Percentiles rank a stretch among this genome's conserved stretches.
Conservation (phyloP, 345 rosid genomes). For the Sisymbrium altissimum region DNA sequence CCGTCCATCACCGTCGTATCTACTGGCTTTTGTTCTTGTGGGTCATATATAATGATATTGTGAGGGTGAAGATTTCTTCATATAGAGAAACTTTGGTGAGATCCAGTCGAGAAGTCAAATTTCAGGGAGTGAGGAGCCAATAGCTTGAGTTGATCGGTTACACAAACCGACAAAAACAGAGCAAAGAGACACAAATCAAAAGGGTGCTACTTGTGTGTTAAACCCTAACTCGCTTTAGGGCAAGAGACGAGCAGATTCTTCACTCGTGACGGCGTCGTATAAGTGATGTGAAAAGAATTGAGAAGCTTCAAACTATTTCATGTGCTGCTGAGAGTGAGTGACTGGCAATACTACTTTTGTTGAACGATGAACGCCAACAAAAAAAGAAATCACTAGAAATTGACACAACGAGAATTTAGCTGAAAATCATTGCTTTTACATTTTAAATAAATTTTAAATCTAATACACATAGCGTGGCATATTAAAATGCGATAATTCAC, state of each 20-base stretch:
- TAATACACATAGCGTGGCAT: neutral
- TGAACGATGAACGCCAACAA: constrained; percentile 15
- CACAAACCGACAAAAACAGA: constrained; percentile 35
- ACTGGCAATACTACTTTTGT: constrained; percentile 21
- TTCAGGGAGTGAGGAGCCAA: constrained; percentile 31
- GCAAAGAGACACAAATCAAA: constrained; percentile 29
- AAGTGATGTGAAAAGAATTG: neutral
- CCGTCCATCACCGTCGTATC: constrained; percentile 38
- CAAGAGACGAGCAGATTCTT: constrained; percentile 23
- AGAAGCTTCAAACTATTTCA: constrained; percentile 25
- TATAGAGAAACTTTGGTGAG: constrained; percentile 15
- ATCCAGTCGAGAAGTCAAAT: constrained; percentile 30
- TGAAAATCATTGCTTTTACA: constrained; percentile 10
- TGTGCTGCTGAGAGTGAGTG: constrained; percentile 13
- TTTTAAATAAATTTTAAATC: neutral
- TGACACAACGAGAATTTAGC: constrained; percentile 18
- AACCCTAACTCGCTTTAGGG: constrained; percentile 38
- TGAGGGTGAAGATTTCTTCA: constrained; percentile 14
- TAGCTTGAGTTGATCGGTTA: constrained; percentile 38
- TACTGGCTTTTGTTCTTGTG: constrained; percentile 16
- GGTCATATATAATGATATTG: constrained; percentile 14
- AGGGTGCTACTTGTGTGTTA: constrained; percentile 21
- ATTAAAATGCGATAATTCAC: too few relatives aligned
- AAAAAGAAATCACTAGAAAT: neutral
- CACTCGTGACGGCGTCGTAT: constrained; percentile 27